Base-by-base conservation (phyloP, 2,329 filamentous ascomycete species). In the Pseudogymnoascus sp. region DNA sequence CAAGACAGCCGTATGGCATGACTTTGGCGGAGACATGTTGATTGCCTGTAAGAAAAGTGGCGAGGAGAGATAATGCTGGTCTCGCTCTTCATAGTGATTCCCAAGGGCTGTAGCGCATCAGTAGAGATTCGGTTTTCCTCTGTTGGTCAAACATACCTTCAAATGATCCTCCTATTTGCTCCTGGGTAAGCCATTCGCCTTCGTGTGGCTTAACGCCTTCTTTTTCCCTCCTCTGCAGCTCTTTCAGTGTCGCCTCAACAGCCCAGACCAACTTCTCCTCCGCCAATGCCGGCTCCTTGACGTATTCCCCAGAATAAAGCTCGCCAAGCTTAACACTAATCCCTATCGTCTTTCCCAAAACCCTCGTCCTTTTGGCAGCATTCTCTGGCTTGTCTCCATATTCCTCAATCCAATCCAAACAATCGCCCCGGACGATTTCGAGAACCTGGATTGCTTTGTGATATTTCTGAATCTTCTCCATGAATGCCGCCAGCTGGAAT, bases 41-140 rank as follows among this genome's bases (percentile, higher is more conserved):
- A 96, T 79, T 5, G 92, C 90, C 70, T 95, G 91, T 68, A 97
- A 84, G 72, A 92, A 96, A 31, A 97, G 79, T 3, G 92, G 92
- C 21, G 92, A 83, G 5, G 92, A 88, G 1, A 97, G 84, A 67
- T 93, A 89, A 70, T 91, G 87, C 67, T 89, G 84, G 47, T 86
- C 83, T 67, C 84, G 85, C 58, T 82, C 80, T 70, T 90, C 85
- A 74, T 96, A 97, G 86, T 85, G 62, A 87, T 82, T 15, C 84
- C 93, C 57, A 24, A 97, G 81, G 10, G 89, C 87, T 83, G 70
- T 61, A 63, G 71, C 63, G 8, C 60, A 63, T 71, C 63, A 75
- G 72, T 70, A 65, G 66, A 17, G 47, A 33, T 54, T 10, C 10
- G 15, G 62, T 44, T 9, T 37, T 50, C 13, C 7, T 5, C 11